Base-by-base conservation (phyloP, 1,284 basidiomycete species). In the Ustilago bromivora region DNA sequence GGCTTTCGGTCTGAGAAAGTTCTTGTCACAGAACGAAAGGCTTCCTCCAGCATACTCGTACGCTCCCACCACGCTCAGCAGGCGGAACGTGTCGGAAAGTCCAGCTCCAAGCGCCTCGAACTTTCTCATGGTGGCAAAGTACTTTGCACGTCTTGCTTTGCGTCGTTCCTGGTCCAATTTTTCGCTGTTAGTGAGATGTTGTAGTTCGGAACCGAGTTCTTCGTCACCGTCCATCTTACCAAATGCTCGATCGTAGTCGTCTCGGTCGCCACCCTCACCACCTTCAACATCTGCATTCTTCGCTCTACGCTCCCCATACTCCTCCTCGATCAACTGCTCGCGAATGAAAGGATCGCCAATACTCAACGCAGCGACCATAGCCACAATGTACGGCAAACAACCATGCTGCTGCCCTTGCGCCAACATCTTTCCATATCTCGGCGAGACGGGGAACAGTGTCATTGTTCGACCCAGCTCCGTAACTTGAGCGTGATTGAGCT, bases 341-440 rank as follows among this genome's bases (percentile, higher is more conserved):
- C 93, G 91, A 51, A 98, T 86, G 88, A 99, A 99, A 0, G 97
- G 96, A 87, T 99, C 96, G 1, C 97, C 97, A 17, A 98, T 95
- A 4, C 94, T 95, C 71, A 99, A 87, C 7, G 93, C 94, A 12
- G 96, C 94, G 2, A 99, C 96, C 54, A 98, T 90, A 2, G 94
- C 90, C 70, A 99, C 92, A 35, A 98, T 90, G 86, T 96, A 98
- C 9, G 96, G 92, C 61, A 99, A 87, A 86, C 96, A 98, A 4
- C 91, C 92, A 81, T 97, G 92, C 86, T 98, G 95, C 78, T 93
- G 91, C 0, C 95, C 96, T 58, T 93, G 92, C 15, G 95, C 94
- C 40, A 99, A 88, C 94, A 99, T 96, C 86, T 95, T 92, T 35
- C 95, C 93, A 84, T 95, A 97, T 36, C 97, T 89, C 7, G 97